phyloP scores from a whole-genome alignment of 805 yeast species.

The Lipomyces yamadae region DNA sequence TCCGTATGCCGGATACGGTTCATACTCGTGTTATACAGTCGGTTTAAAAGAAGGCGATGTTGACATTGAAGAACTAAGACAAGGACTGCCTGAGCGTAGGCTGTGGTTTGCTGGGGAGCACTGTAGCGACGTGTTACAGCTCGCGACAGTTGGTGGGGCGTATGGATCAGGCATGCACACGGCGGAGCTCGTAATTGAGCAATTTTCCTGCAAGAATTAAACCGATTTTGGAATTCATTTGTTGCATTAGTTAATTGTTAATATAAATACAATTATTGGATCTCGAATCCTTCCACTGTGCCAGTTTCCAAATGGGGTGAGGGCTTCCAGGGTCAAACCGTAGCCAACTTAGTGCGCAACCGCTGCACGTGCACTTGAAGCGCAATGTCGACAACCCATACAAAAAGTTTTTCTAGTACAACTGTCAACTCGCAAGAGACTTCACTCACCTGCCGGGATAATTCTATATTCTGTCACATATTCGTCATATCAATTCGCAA shows the following conservation, averaged over 20 bases:
- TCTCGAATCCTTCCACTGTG: too few relatives aligned
- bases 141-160: conserved; percentile 39
- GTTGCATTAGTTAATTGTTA: neutral
- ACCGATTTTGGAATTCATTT: neutral
- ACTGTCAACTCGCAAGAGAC: neutral
- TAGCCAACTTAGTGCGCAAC: neutral
- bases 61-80: conserved; percentile 38
- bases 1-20: conserved; percentile 43
- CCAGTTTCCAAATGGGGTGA: neutral
- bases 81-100: conserved; percentile 34
- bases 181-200: conserved; percentile 19
- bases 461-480: neutral
- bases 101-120: conserved; percentile 45
- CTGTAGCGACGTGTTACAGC: conserved; percentile 24
- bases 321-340: neutral
- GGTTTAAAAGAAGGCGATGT: conserved; percentile 36
- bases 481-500: conserved; percentile 31
- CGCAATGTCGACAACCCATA: neutral
- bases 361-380: neutral
- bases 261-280: neutral
- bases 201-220: neutral
- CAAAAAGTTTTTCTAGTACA: neutral
- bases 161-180: conserved; percentile 31
- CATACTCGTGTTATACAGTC: conserved; percentile 39
- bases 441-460: neutral